Conservation (phyloP, 768 basidiomycete species). For the Agaricus bisporus region DNA sequence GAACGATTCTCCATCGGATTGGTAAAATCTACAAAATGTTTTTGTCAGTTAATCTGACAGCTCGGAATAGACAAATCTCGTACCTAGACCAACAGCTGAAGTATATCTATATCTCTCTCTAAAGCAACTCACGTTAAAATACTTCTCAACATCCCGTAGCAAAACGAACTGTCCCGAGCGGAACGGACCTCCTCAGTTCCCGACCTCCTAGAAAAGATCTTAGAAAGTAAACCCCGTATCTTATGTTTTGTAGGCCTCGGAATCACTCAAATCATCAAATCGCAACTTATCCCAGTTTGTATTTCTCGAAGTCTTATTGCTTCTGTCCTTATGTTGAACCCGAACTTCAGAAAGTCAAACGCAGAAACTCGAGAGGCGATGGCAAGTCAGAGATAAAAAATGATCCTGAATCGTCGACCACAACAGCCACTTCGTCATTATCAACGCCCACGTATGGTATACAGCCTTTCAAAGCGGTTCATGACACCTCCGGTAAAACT, state of each 20-base stretch:
- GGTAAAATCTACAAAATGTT: constrained; percentile 37
- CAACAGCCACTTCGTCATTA: constrained; percentile 13
- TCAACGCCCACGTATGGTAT: constrained; percentile 26
- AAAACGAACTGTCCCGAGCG: constrained; percentile 43
- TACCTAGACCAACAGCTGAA: constrained; percentile 62
- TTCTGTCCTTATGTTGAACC: background rate
- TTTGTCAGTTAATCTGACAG: no score
- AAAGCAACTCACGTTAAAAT: background rate
- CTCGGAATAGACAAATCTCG: constrained; percentile 63
- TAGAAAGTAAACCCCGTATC: constrained; percentile 49
- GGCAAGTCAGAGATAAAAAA: background rate
- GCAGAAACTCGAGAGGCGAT: constrained; percentile 3
- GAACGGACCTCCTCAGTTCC: constrained; percentile 56
- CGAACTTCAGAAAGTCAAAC: background rate
- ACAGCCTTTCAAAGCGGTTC: constrained; percentile 45
- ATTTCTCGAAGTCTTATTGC: background rate
- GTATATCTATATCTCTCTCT: constrained; percentile 24
- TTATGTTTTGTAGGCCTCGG: constrained; percentile 76
- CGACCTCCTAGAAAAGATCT: constrained; percentile 53
- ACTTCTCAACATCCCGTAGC: constrained; percentile 22
- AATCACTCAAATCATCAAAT: constrained; percentile 40
- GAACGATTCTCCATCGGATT: constrained; percentile 56
- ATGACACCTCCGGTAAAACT: constrained; percentile 19
- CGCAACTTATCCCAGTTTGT: constrained; percentile 17
- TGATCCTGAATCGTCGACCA: no score